phyloP scores from a whole-genome alignment of 352 stramenopile genomes.

The Globisporangium emineosum region DNA sequence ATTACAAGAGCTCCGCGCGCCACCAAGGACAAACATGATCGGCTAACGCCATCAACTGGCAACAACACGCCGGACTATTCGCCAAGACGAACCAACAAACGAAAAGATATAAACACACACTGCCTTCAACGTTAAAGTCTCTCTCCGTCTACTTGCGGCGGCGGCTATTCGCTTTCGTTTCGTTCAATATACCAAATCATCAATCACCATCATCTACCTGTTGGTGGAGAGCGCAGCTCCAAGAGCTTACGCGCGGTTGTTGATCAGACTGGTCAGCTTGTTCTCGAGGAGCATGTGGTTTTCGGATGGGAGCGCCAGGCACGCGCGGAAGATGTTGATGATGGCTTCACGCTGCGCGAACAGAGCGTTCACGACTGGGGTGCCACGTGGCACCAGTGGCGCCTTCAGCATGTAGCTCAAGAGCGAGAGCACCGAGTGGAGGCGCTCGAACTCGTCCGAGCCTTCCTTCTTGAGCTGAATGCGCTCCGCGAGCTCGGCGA shows the following conservation, averaged over 20 bases:
- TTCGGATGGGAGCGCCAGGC: constrained; percentile 94
- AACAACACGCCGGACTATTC: background rate
- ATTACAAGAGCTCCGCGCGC: background rate
- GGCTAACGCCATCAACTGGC: background rate
- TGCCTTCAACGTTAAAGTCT: constrained; percentile 4
- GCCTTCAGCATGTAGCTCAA: constrained; percentile 99
- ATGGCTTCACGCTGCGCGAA: constrained; percentile 98
- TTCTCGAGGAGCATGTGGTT: constrained; percentile 99
- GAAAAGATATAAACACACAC: background rate
- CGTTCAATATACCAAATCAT: constrained; percentile 12
- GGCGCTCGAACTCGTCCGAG: constrained; percentile 87
- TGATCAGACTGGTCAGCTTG: constrained; percentile 85
- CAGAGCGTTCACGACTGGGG: constrained; percentile 98
- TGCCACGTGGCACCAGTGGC: constrained; percentile 96
- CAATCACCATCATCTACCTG: background rate
- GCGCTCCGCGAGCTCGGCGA: constrained; percentile 96
- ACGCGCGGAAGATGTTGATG: constrained; percentile 98
- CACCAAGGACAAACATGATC: background rate
- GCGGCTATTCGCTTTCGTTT: background rate
- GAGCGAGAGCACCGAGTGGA: constrained; percentile 97
- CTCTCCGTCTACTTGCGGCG: background rate
- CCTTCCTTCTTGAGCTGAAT: constrained; percentile 94
- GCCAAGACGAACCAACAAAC: background rate
- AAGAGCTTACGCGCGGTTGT: constrained; percentile 42
- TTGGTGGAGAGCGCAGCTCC: background rate